phyloP scores from a whole-genome alignment of 495 filamentous ascomycete genomes.

The Poronia punctata region DNA sequence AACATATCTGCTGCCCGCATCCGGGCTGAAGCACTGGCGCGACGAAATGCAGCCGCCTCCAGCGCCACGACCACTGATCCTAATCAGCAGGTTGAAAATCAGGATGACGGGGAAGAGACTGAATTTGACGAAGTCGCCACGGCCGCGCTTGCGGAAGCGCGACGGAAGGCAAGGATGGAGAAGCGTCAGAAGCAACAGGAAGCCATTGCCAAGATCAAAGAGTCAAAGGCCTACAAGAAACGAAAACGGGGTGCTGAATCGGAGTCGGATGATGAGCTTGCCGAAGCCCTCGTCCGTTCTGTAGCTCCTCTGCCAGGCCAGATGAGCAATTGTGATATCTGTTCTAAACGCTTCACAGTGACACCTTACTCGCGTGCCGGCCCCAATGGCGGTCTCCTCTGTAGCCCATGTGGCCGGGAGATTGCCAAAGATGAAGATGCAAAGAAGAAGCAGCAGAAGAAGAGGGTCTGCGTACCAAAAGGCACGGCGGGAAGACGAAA shows the following conservation, averaged over 20 bases:
- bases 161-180: conserved; percentile 13
- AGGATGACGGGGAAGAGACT: conserved; percentile 27
- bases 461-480: conserved; percentile 35
- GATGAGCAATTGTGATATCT: conserved; percentile 79
- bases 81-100: conserved; percentile 10
- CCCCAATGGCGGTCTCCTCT: conserved; percentile 76
- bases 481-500: conserved; percentile 49
- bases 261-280: conserved; percentile 44
- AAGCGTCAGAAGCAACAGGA: conserved; percentile 56
- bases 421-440: conserved; percentile 57
- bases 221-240: conserved; percentile 67
- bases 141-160: conserved; percentile 10
- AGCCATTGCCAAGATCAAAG: conserved; percentile 68
- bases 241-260: conserved; percentile 48
- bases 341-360: conserved; percentile 85
- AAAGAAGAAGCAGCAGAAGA: conserved; percentile 49
- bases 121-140: conserved; percentile 12
- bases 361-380: conserved; percentile 83
- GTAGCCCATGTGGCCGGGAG: conserved; percentile 76
- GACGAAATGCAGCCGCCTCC: conserved; percentile 41
- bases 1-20: conserved; percentile 86
- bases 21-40: conserved; percentile 48
- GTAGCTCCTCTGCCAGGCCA: conserved; percentile 71
- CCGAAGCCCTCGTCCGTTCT: conserved; percentile 52
- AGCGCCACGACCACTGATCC: conserved; percentile 11